Percentiles rank a stretch among this genome's conserved stretches.
These are phyloP conservation scores for Verticillium nonalfalfae DNA, from an alignment of 2,329 filamentous ascomycete species.

Conservation along the genomic window DNA sequence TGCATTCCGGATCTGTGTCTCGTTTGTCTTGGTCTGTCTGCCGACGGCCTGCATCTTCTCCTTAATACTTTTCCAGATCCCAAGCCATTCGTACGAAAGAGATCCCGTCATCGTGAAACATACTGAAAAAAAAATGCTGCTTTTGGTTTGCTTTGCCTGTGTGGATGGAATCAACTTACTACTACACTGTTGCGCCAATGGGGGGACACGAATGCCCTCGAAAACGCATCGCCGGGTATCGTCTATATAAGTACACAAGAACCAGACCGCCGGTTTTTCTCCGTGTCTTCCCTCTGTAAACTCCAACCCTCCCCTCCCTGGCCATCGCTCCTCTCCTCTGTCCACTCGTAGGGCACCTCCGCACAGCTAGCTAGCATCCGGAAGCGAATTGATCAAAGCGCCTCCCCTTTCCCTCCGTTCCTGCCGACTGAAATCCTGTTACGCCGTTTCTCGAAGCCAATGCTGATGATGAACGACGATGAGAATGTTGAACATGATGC, in stretches of 20 bases:
- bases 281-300: background rate
- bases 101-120: too few species aligned
- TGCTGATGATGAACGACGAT: background rate
- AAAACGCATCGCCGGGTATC: background rate
- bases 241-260: background rate
- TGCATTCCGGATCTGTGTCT: too few species aligned
- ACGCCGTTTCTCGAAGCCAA: background rate
- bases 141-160: background rate
- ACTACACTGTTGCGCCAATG: background rate
- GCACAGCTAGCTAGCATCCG: background rate
- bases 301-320: background rate
- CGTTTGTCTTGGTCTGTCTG: too few species aligned
- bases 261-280: background rate
- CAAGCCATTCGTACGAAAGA: too few species aligned
- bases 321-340: background rate
- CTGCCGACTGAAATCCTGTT: background rate
- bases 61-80: too few species aligned
- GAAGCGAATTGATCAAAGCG: background rate
- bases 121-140: too few species aligned
- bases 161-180: background rate
- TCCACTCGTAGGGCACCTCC: background rate
- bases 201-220: background rate
- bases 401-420: background rate
- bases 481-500: background rate
- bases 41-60: too few species aligned